Percentiles rank a stretch among this genome's conserved stretches.
Evolutionary conservation across 1,139 yeast species (phyloP).

Genomic region (Candida tropicalis): DNA sequence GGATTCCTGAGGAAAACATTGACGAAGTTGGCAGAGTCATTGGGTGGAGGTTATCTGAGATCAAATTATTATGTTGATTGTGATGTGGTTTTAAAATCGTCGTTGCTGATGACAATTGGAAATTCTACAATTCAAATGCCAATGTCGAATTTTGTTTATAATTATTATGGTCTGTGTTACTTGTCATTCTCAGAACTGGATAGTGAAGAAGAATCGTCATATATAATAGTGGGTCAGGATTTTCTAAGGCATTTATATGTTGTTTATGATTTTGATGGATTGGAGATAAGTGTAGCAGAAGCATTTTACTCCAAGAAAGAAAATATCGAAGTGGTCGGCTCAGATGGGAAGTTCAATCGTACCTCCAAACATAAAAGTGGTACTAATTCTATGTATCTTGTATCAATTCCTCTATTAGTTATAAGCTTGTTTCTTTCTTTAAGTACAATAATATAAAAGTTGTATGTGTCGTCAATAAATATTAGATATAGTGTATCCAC

Average conservation of each 20-base stretch:
- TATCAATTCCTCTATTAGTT: background rate
- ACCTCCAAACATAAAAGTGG: background rate
- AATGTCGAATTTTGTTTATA: background rate
- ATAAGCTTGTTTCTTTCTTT: background rate
- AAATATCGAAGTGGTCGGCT: conserved; percentile 8
- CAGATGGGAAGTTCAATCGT: conserved; percentile 1
- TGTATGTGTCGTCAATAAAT: no score
- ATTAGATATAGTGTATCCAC: no score
- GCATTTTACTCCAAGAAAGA: conserved; percentile 4
- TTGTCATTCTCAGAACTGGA: conserved; percentile 1
- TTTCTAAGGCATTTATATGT: background rate
- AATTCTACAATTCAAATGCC: background rate
- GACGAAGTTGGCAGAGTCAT: background rate
- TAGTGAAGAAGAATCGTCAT: background rate
- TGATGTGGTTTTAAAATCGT: background rate
- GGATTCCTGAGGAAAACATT: conserved; percentile 2
- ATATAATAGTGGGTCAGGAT: conserved; percentile 3
- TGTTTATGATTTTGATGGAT: conserved; percentile 1
- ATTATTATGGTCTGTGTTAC: conserved; percentile 1
- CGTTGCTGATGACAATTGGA: background rate
- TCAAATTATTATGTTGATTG: conserved; percentile 3
- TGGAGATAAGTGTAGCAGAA: conserved; percentile 1
- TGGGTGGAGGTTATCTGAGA: background rate
- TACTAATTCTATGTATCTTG: background rate
- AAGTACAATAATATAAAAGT: background rate